Percentiles rank a stretch among this genome's conserved stretches.
Evolutionary conservation across 1,139 yeast genomes (phyloP).

Genomic region (Taphrina confusa): DNA sequence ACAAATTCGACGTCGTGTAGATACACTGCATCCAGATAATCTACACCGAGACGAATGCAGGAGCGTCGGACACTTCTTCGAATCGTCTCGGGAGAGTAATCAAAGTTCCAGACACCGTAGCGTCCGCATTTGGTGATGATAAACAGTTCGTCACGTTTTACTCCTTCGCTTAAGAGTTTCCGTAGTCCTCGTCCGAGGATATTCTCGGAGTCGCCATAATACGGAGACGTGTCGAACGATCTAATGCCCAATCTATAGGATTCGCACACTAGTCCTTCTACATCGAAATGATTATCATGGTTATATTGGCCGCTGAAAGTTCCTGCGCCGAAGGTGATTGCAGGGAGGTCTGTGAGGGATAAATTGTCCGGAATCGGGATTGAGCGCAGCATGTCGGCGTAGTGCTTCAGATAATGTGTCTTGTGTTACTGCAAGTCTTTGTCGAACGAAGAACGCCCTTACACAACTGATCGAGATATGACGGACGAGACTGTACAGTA

Average conservation of each 20-base stretch:
- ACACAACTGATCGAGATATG: too few relatives aligned
- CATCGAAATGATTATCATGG: slow-evolving; percentile 57
- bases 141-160: slow-evolving; percentile 64
- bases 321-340: slow-evolving; percentile 80
- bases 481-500: too few relatives aligned
- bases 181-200: slow-evolving; percentile 67
- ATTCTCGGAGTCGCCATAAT: slow-evolving; percentile 85
- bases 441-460: too few relatives aligned
- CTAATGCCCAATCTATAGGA: slow-evolving; percentile 70
- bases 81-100: slow-evolving; percentile 65
- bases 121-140: slow-evolving; percentile 90
- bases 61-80: slow-evolving; percentile 66
- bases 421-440: too few relatives aligned
- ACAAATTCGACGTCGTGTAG: slow-evolving; percentile 82
- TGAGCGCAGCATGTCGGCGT: background rate
- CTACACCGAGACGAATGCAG: slow-evolving; percentile 45
- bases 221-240: slow-evolving; percentile 89
- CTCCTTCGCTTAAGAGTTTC: slow-evolving; percentile 48
- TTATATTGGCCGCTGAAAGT: slow-evolving; percentile 78
- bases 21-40: slow-evolving; percentile 41
- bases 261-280: slow-evolving; percentile 54
- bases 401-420: too few relatives aligned
- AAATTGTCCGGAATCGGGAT: slow-evolving; percentile 11
- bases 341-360: slow-evolving; percentile 50
- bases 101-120: slow-evolving; percentile 65